Percentiles rank a stretch among this genome's conserved stretches.
phyloP scores from a whole-genome alignment of 768 basidiomycete genomes.

The Termitomyces heimii region DNA sequence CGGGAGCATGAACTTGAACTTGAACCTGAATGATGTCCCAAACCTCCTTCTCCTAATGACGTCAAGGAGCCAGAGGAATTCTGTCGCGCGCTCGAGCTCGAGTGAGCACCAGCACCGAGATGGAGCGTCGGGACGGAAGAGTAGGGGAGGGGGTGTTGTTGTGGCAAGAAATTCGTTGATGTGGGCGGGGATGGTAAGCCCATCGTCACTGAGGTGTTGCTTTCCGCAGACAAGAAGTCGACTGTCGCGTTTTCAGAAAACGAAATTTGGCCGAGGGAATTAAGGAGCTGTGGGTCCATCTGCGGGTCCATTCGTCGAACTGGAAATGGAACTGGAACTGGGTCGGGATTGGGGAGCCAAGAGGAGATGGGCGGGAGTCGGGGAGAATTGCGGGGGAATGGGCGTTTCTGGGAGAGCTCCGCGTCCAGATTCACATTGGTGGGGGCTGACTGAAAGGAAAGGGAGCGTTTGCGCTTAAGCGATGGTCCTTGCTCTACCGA shows the following conservation, averaged over 20 bases:
- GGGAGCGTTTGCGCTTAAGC: neutral
- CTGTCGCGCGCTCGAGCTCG: neutral
- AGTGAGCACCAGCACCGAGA: constrained; percentile 1
- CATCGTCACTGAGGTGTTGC: constrained; percentile 30
- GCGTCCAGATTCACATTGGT: neutral
- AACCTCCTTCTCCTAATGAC: neutral
- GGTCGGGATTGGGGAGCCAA: constrained; percentile 40
- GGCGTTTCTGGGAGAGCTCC: constrained; percentile 5
- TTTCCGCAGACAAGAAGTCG: neutral
- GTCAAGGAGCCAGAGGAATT: neutral
- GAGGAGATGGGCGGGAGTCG: constrained; percentile 65
- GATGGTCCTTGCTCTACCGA: neutral
- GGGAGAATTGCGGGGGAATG: constrained; percentile 11
- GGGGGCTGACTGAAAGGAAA: neutral
- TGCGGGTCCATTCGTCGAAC: constrained; percentile 7
- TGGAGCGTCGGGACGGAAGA: constrained; percentile 1
- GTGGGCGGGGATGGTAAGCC: constrained; percentile 15
- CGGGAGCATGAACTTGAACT: neutral
- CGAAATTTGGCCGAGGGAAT: constrained; percentile 16
- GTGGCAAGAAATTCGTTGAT: constrained; percentile 5
- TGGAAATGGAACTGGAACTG: neutral
- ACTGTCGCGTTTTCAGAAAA: constrained; percentile 11
- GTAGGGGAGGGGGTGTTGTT: neutral
- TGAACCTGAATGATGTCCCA: neutral
- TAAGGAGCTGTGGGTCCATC: constrained; percentile 26